Evolutionary conservation across 2,329 filamentous ascomycete species (phyloP).

Genomic region (Ceratocystis destructans): DNA sequence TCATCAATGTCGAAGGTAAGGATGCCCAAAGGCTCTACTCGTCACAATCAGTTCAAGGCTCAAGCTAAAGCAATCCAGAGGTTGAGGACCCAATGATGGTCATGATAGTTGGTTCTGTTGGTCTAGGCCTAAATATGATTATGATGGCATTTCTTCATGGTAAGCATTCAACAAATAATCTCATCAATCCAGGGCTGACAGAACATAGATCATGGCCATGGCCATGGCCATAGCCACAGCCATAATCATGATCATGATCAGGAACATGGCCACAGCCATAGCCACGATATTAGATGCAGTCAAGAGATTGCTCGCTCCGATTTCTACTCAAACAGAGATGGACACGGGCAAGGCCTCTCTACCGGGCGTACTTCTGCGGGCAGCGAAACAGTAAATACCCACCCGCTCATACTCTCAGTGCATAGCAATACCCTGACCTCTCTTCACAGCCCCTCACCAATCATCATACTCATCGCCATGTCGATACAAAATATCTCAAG

Average conservation of each 20-base stretch:
- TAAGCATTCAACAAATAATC: constrained; percentile 24
- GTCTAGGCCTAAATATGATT: constrained; percentile 53
- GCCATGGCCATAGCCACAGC: constrained; percentile 23
- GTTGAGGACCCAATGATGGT: constrained; percentile 53
- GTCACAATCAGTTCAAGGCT: neutral
- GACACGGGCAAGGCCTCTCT: constrained; percentile 8
- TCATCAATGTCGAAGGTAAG: constrained; percentile 41
- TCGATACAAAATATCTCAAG: constrained; percentile 23
- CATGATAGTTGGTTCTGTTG: constrained; percentile 54
- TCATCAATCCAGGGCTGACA: neutral
- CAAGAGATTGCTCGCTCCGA: too few species aligned
- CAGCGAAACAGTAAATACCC: neutral
- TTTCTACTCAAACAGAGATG: neutral
- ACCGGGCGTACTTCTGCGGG: neutral
- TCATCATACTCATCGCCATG: constrained; percentile 40
- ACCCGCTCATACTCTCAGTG: constrained; percentile 19
- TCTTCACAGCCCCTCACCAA: constrained; percentile 11
- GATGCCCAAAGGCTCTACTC: constrained; percentile 20
- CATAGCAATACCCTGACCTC: neutral
- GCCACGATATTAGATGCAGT: constrained; percentile 15
- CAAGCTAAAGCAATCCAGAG: constrained; percentile 28
- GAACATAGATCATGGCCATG: constrained; percentile 24
- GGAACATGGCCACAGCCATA: constrained; percentile 22
- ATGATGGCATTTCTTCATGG: constrained; percentile 53
- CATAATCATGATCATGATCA: constrained; percentile 24